Base-by-base conservation (phyloP, 2,329 filamentous ascomycete species). In the Fusarium protoensiforme region DNA sequence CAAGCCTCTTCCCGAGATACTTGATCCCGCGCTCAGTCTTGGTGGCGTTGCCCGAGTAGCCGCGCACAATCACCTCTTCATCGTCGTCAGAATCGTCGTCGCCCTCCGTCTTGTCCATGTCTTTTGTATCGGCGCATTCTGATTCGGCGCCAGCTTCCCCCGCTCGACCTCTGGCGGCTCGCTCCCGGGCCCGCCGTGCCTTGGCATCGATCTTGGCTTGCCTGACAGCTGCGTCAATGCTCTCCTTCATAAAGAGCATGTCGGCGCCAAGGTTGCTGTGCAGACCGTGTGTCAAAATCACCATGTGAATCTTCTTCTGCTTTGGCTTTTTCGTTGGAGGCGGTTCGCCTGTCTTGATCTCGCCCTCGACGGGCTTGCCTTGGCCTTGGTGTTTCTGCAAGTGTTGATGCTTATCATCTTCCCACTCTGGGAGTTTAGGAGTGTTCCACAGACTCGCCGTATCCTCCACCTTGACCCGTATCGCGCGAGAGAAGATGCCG, bases 221-320 rank as follows among this genome's bases (percentile, higher is more conserved):
- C 76, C 87, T 92, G 5, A 92, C 92, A 4, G 94, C 92, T 31
- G 91, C 91, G 83, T 99, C 96, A 71, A 99, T 98, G 82, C 94
- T 97, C 83, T 99, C 96, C 80, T 99, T 99, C 81, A 99, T 84
- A 80, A 94, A 99, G 22, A 99, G 86, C 96, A 99, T 98, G 81
- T 99, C 96, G 24, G 95, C 93, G 7, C 96, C 94, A 14, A 98
- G 87, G 81, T 99, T 99, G 83, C 96, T 98, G 82, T 99, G 96
- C 72, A 99, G 83, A 0, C 96, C 96, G 84, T 99, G 96, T 0
- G 96, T 98, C 58, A 99, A 84, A 36, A 99, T 87, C 27, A 99
- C 96, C 46, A 99, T 85, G 80, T 99, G 96, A 3, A 99, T 87
- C 73, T 92, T 96, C 83, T 94, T 94, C 74, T 89, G 88, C 80